Percentiles rank a stretch among this genome's conserved stretches.
These are phyloP conservation scores for Athelia sp. DNA, from an alignment of 1,284 basidiomycete genomes.

Conservation along the genomic window DNA sequence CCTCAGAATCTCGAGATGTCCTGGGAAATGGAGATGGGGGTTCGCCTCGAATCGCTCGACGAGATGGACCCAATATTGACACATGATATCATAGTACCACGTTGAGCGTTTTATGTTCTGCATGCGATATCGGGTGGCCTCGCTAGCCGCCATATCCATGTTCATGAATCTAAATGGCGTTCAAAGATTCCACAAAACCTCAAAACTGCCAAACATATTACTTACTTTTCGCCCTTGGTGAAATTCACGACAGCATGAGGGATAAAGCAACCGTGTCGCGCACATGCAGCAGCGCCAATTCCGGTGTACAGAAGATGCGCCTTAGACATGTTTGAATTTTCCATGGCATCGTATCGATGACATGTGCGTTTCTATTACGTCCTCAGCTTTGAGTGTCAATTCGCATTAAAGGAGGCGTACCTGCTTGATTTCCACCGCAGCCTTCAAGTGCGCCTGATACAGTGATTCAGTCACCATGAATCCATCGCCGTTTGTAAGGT, in stretches of 20 bases:
- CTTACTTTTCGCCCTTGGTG: too few species aligned
- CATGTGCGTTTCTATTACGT: constrained; percentile 9
- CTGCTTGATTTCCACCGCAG: constrained; percentile 4
- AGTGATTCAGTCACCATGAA: constrained; percentile 7
- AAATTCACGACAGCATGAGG: too few species aligned
- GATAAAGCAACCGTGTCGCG: too few species aligned
- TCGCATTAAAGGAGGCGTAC: background rate
- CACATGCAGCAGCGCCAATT: too few species aligned
- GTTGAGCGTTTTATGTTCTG: background rate
- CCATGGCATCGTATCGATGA: constrained; percentile 8
- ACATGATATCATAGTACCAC: constrained; percentile 10
- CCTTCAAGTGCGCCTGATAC: constrained; percentile 8
- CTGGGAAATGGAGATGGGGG: constrained; percentile 3
- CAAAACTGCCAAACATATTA: too few species aligned
- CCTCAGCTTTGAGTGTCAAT: too few species aligned
- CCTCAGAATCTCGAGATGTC: background rate
- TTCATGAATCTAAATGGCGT: constrained; percentile 15
- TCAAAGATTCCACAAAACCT: too few species aligned
- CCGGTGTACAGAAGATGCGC: constrained; percentile 7
- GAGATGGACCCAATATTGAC: constrained; percentile 7
- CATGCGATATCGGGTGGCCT: constrained; percentile 5
- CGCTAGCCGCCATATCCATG: constrained; percentile 14
- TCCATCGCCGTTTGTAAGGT: background rate
- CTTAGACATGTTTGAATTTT: background rate
- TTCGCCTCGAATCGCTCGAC: background rate